Percentiles rank a stretch among this genome's conserved stretches.
Conservation (phyloP, 2,329 filamentous ascomycete genomes). For the Cryphonectria japonica region DNA sequence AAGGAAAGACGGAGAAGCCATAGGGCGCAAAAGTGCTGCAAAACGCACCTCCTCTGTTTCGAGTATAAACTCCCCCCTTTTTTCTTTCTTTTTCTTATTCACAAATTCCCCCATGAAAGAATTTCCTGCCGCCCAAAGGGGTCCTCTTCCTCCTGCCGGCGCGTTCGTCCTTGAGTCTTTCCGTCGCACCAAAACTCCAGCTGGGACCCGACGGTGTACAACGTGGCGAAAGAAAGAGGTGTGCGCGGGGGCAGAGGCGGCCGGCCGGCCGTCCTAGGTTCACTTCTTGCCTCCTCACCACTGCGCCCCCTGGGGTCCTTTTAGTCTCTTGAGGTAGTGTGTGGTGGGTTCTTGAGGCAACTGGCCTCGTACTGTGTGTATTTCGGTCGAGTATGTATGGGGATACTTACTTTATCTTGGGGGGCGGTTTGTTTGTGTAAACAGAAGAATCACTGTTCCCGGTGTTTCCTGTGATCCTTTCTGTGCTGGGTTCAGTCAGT, state of each 20-base stretch:
- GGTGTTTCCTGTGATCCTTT: not conserved
- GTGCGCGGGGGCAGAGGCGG: no score
- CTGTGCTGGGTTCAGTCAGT: not conserved
- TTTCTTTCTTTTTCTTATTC: not conserved
- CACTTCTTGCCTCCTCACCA: not conserved
- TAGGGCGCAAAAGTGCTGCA: conserved; percentile 12
- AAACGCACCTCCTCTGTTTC: conserved; percentile 19
- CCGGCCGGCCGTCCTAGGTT: not conserved
- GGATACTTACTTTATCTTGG: not conserved
- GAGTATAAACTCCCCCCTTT: conserved; percentile 21
- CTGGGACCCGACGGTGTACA: conserved; percentile 27
- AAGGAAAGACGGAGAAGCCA: not conserved
- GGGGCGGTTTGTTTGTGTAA: no score
- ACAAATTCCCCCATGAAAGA: no score
- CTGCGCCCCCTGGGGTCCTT: not conserved
- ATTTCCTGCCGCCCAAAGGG: not conserved
- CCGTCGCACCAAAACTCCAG: conserved; percentile 23
- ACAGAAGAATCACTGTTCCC: not conserved
- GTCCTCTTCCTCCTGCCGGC: conserved; percentile 8
- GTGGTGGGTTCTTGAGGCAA: not conserved
- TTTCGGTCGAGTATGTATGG: conserved; percentile 21
- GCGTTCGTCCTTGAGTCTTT: conserved; percentile 14
- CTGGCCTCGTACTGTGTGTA: conserved; percentile 11
- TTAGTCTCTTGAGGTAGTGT: not conserved
- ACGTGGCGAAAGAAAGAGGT: conserved; percentile 13